A percentile compares a stretch with the other conserved stretches of the same genome.
Evolutionary conservation across 2,329 filamentous ascomycete species (phyloP).

Genomic region (Chaetomiaceae sp.): DNA sequence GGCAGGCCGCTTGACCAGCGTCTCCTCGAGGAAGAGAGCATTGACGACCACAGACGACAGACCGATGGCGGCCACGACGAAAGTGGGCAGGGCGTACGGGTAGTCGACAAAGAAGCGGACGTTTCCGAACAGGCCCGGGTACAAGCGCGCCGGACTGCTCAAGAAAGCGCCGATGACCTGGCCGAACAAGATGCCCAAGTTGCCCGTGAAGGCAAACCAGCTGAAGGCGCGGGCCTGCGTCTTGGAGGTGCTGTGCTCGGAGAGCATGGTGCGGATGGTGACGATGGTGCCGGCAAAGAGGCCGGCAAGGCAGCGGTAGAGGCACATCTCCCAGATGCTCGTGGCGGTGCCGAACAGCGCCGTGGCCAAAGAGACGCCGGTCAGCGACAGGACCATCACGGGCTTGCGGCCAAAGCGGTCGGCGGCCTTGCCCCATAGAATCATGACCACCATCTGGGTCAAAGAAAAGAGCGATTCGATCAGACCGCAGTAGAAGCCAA

Average conservation of each 20-base stretch:
- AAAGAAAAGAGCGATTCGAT: slow-evolving; percentile 70
- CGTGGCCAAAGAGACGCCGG: slow-evolving; percentile 56
- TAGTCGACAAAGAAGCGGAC: slow-evolving; percentile 55
- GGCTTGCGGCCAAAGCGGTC: slow-evolving; percentile 69
- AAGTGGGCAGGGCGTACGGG: slow-evolving; percentile 59
- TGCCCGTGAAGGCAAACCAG: slow-evolving; percentile 69
- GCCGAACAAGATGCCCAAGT: slow-evolving; percentile 67
- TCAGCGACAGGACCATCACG: slow-evolving; percentile 59
- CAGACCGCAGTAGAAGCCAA: slow-evolving; percentile 73
- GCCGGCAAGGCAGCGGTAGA: slow-evolving; percentile 65
- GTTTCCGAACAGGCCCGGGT: slow-evolving; percentile 50
- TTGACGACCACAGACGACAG: slow-evolving; percentile 46
- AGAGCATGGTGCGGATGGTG: slow-evolving; percentile 70
- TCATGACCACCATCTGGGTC: slow-evolving; percentile 72
- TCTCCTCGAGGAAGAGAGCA: slow-evolving; percentile 58
- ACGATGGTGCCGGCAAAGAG: slow-evolving; percentile 69
- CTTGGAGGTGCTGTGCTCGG: slow-evolving; percentile 61
- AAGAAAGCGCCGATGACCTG: slow-evolving; percentile 64
- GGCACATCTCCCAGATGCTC: slow-evolving; percentile 66
- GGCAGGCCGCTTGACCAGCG: slow-evolving; percentile 31
- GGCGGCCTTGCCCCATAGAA: slow-evolving; percentile 62
- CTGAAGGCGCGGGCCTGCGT: slow-evolving; percentile 70
- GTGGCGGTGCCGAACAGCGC: slow-evolving; percentile 62
- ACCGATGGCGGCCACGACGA: slow-evolving; percentile 51
- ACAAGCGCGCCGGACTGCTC: slow-evolving; percentile 60